Evolutionary conservation across 805 yeast genomes (phyloP), one percentile per base, ranked within the genome.

Genomic region (Wickerhamomyces pijperi): DNA sequence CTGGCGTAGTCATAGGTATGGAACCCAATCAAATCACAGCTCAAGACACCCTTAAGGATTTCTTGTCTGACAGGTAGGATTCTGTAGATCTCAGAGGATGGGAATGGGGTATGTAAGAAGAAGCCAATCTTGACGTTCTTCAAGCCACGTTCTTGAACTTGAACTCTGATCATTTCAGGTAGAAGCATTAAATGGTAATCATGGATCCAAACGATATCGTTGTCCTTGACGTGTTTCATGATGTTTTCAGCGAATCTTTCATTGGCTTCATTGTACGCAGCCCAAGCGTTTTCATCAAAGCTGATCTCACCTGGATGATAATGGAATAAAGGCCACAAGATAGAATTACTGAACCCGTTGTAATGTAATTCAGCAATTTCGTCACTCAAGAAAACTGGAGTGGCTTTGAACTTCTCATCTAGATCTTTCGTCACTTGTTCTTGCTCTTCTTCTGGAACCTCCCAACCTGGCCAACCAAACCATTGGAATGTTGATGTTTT

Each of bases 271-370:
- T 86, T 82, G 59, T 92, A 92, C 1, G 97, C 97, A 39, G 88
- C 88, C 98, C 98, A 92, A 2, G 97, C 95, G 45, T 76, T 77
- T 58, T 92, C 98, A 60, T 92, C 98, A 55, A 92, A 92, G 57
- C 85, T 88, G 82, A 94, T 92, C 60, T 94, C 98, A 44, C 97
- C 98, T 1, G 99, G 98, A 56, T 92, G 98, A 61, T 92, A 92
- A 59, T 92, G 99, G 67, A 92, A 92, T 44, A 94, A 63, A 1
- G 99, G 99, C 99, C 99, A 92, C 46, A 92, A 65, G 46, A 92
- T 92, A 14, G 94, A 82, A 61, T 92, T 92, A 46, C 86, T 75
- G 61, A 94, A 92, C 23, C 97, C 98, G 57, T 94, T 92, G 63
- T 92, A 92, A 63, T 92, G 97, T 47, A 92, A 68, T 54, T 92